These are phyloP conservation scores for Spiromastix sp. DNA, from an alignment of 2,329 filamentous ascomycete genomes.

Conservation along the genomic window DNA sequence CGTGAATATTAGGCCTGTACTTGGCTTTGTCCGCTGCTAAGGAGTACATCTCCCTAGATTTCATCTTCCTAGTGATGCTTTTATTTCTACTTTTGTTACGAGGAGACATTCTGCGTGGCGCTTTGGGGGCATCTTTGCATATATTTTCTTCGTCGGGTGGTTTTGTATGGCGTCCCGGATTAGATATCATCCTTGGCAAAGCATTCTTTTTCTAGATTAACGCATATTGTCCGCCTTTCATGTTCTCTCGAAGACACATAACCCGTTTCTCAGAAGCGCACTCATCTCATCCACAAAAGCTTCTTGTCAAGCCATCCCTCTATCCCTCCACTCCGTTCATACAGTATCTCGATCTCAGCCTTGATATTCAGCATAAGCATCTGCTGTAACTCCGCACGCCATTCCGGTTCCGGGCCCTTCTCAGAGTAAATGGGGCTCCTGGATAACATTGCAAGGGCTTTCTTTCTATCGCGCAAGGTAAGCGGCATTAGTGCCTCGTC, in stretches of 20 bases:
- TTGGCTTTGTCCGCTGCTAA: no score
- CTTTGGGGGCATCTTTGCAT: background rate
- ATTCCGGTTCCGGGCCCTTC: constrained; percentile 33
- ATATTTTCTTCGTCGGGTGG: background rate
- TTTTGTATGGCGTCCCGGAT: background rate
- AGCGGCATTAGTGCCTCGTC: constrained; percentile 34
- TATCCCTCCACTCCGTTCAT: constrained; percentile 32
- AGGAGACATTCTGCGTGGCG: background rate
- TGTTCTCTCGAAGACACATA: no score
- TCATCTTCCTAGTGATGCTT: no score
- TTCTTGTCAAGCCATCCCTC: constrained; percentile 33
- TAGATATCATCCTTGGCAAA: constrained; percentile 3
- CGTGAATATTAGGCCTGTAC: no score
- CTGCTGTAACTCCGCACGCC: constrained; percentile 44
- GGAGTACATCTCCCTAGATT: no score
- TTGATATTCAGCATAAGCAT: constrained; percentile 55
- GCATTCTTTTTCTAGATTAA: background rate
- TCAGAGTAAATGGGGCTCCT: constrained; percentile 32
- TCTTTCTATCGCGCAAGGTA: constrained; percentile 44
- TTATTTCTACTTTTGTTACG: background rate
- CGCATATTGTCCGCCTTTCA: background rate
- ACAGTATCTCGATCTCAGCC: constrained; percentile 50
- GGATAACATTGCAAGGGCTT: constrained; percentile 44
- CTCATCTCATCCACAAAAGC: constrained; percentile 14
- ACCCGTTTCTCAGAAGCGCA: no score